These are phyloP conservation scores for Paraphoma sp. DNA, from an alignment of 2,329 filamentous ascomycete genomes.

Conservation along the genomic window DNA sequence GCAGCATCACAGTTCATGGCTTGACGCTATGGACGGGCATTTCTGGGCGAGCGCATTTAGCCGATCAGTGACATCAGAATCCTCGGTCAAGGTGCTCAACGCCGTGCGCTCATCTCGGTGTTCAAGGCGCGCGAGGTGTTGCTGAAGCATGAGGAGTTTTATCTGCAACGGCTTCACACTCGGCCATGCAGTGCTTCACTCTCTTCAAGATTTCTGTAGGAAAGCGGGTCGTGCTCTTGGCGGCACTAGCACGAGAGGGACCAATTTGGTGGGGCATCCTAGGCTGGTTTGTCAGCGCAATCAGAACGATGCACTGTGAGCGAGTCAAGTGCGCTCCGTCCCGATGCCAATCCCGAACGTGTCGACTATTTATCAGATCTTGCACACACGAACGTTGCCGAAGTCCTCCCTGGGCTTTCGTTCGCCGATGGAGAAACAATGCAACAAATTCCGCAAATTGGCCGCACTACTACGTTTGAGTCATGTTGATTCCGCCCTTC, in stretches of 20 bases:
- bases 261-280: no score
- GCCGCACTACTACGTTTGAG: no score
- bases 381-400: background rate
- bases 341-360: background rate
- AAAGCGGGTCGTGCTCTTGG: background rate
- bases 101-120: no score
- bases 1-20: background rate
- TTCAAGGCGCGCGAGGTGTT: background rate
- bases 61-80: background rate
- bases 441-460: no score
- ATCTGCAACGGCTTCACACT: no score
- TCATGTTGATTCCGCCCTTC: no score
- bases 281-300: background rate
- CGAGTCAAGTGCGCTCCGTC: conserved; percentile 4
- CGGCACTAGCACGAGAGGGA: no score
- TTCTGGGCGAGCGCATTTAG: background rate
- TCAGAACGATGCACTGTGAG: no score
- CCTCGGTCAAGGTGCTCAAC: no score
- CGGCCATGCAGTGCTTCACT: background rate
- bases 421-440: background rate
- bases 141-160: background rate
- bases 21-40: background rate
- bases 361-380: background rate
- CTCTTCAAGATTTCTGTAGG: background rate
- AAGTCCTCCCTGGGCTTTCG: background rate